A percentile compares a stretch with the other conserved stretches of the same genome.
phyloP scores from a whole-genome alignment of 2,329 filamentous ascomycete genomes.

The Pyricularia pennisetigena region DNA sequence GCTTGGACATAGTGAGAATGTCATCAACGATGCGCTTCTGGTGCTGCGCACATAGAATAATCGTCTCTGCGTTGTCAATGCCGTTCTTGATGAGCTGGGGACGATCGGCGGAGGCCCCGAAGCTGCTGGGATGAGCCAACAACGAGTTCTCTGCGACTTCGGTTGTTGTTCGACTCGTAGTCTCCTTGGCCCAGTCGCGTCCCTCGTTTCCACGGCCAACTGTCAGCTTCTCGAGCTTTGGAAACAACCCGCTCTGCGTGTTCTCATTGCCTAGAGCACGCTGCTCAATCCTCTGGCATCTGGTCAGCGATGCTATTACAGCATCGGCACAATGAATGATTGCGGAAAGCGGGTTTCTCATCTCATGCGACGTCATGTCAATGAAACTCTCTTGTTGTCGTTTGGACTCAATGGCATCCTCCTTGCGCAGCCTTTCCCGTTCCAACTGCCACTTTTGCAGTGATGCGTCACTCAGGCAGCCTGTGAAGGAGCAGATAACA shows the following conservation, averaged over 20 bases:
- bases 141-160: not conserved
- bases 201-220: not conserved
- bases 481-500: constrained; percentile 35
- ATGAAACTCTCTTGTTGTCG: constrained; percentile 74
- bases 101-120: not conserved
- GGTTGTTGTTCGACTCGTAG: not conserved
- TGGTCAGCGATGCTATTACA: constrained; percentile 43
- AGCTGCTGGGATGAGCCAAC: not conserved
- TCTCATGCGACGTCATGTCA: constrained; percentile 51
- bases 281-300: constrained; percentile 11
- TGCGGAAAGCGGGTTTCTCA: constrained; percentile 64
- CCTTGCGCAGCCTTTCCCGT: constrained; percentile 36
- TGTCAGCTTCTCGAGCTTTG: not conserved
- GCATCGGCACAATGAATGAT: constrained; percentile 68
- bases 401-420: constrained; percentile 48
- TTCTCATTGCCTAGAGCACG: not conserved
- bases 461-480: constrained; percentile 38
- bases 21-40: constrained; percentile 74
- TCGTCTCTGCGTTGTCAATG: constrained; percentile 67
- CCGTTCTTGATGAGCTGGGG: constrained; percentile 41
- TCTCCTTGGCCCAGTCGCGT: not conserved
- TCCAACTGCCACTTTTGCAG: constrained; percentile 41
- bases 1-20: constrained; percentile 62
- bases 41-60: constrained; percentile 67
- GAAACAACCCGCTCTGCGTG: not conserved